Base-by-base conservation (phyloP, 306 rosid genomes). In the Cucumis hystrix region DNA sequence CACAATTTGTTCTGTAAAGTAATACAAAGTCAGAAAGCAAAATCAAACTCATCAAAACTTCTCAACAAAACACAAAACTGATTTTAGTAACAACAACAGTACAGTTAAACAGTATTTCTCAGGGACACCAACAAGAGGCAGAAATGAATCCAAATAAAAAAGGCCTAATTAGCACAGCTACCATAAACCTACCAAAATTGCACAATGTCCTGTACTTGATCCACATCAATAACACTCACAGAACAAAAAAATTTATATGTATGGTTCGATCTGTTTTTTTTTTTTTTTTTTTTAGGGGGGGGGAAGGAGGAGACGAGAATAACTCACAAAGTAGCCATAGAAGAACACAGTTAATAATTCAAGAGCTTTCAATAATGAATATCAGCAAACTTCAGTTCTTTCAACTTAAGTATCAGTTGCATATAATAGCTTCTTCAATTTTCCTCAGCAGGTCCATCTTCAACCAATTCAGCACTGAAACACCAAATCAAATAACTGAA, bases 381-480 rank as follows among this genome's bases (percentile, higher is more conserved):
- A 59, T 75, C 78, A 54, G 76, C 14, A 49, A 49, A 75, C 49
- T 54, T 37, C 54, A 55, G 23, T 59, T 33, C 25, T 30, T 49
- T 17, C 67, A 81, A 74, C 79, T 79, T 49, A 73, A 64, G 60
- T 71, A 79, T 60, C 79, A 77, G 61, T 51, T 76, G 60, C 77
- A 49, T 65, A 4, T 12, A 6, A 41, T 6, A 40, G 20, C 39
- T n/a, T 67, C 85, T 79, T 85, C 83, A 90, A 41, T 82, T 87
- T 83, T 87, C 88, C 77, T 84, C 92, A 47, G 75, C 84, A 7
- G 61, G 77, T 76, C 84, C 91, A 49, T 83, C 83, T 79, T 83
- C 97, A 82, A 51, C 80, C 57, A 83, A 82, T 80, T 84, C 97
- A 79, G 92, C 93, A 83, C 98, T 95, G 89, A 89, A 87, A 52